Conservation (phyloP, 805 yeast species). For the Spencermartinsiella europaea region DNA sequence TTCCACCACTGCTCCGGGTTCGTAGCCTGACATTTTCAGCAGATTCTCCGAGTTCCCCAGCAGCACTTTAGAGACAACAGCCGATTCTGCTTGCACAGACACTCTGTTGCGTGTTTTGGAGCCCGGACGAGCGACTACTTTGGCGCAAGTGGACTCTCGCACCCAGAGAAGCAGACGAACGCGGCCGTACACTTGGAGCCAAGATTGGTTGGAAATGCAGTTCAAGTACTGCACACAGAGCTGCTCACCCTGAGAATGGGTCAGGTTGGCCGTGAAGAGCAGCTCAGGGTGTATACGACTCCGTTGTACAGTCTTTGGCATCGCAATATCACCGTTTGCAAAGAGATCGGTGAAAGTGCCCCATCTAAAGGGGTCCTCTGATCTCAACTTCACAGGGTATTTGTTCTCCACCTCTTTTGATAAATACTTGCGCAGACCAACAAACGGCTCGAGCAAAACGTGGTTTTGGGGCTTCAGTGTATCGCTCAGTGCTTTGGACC, state of each 20-base stretch:
- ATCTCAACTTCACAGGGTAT: conserved; percentile 26
- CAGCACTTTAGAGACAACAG: conserved; percentile 51
- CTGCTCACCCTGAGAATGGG: conserved; percentile 56
- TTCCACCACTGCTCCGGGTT: background rate
- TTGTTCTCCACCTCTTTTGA: conserved; percentile 4
- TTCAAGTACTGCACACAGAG: conserved; percentile 69
- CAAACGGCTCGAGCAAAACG: conserved; percentile 52
- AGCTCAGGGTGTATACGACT: conserved; percentile 46
- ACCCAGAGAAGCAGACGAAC: conserved; percentile 72
- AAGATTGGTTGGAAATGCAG: conserved; percentile 62
- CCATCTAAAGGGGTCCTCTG: conserved; percentile 66
- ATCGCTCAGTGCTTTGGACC: conserved; percentile 58
- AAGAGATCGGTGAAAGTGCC: conserved; percentile 46
- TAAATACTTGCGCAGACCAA: conserved; percentile 26
- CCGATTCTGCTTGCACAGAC: conserved; percentile 59
- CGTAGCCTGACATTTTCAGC: too few species aligned
- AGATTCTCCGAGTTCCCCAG: conserved; percentile 36
- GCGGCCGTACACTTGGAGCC: conserved; percentile 70
- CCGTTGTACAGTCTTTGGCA: conserved; percentile 34
- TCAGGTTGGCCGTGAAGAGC: conserved; percentile 54
- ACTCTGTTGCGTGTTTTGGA: conserved; percentile 53
- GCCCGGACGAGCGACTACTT: conserved; percentile 55
- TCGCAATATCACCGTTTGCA: conserved; percentile 40
- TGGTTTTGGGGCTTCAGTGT: conserved; percentile 59
- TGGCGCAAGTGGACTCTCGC: conserved; percentile 53